Evolutionary conservation across 2,329 filamentous ascomycete species (phyloP).

Genomic region (Trichoderma hamatum): DNA sequence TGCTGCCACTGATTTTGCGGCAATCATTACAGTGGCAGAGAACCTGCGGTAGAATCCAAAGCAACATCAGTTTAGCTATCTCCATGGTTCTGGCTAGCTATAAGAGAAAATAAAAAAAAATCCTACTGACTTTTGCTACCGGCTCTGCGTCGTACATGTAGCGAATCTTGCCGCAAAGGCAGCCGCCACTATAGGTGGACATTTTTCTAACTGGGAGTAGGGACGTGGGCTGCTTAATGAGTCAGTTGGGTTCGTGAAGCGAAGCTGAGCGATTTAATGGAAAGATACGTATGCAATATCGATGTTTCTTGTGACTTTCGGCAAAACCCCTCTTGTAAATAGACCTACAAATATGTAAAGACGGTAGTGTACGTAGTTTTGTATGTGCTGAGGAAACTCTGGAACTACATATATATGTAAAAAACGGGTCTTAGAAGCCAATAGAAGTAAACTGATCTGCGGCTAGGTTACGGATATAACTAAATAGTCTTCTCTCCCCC

Average conservation of each 20-base stretch:
- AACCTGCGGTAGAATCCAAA: background rate
- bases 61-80: background rate
- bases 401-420: no score
- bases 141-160: background rate
- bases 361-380: background rate
- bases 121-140: background rate
- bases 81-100: background rate
- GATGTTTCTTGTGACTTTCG: background rate
- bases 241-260: background rate
- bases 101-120: background rate
- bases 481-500: background rate
- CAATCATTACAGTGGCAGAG: slow-evolving; percentile 10
- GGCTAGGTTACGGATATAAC: background rate
- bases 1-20: slow-evolving; percentile 10
- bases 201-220: background rate
- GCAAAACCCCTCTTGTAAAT: no score
- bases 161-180: slow-evolving; percentile 10
- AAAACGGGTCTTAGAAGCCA: background rate
- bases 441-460: background rate
- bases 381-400: background rate
- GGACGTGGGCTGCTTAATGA: background rate
- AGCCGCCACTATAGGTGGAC: background rate
- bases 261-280: background rate
- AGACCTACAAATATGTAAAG: no score
- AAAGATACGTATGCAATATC: background rate